Percentiles rank a stretch among this genome's conserved stretches.
These are phyloP conservation scores for Rhodotorula babjevae DNA, from an alignment of 768 basidiomycete species.

Conservation along the genomic window DNA sequence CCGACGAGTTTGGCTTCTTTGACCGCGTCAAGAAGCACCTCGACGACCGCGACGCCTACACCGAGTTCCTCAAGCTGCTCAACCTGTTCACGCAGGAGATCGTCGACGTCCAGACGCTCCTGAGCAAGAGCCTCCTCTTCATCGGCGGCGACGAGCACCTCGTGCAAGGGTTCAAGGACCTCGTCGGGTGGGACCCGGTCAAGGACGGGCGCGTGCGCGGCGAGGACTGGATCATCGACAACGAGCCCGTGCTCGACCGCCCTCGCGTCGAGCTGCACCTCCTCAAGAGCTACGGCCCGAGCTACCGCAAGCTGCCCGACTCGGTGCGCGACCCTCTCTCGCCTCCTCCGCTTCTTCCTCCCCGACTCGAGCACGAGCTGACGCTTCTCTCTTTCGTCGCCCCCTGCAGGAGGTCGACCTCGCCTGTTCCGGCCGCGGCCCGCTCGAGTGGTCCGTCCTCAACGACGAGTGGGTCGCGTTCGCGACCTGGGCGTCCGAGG, in stretches of 20 bases:
- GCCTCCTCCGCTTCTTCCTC: too few relatives aligned
- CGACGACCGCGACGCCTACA: slow-evolving; percentile 51
- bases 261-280: slow-evolving; percentile 58
- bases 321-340: slow-evolving; percentile 58
- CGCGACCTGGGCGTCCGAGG: slow-evolving; percentile 58
- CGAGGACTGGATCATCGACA: slow-evolving; percentile 57
- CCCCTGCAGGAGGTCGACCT: slow-evolving; percentile 70
- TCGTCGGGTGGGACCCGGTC: slow-evolving; percentile 66
- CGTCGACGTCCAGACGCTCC: slow-evolving; percentile 74
- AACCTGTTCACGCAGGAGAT: slow-evolving; percentile 86
- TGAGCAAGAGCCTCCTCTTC: slow-evolving; percentile 74
- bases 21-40: slow-evolving; percentile 66
- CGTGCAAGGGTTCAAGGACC: slow-evolving; percentile 73
- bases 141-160: slow-evolving; percentile 62
- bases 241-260: slow-evolving; percentile 56
- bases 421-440: slow-evolving; percentile 89
- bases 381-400: background rate
- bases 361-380: too few relatives aligned
- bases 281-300: slow-evolving; percentile 66
- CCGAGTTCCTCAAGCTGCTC: slow-evolving; percentile 90
- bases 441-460: slow-evolving; percentile 88
- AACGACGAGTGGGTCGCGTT: slow-evolving; percentile 75
- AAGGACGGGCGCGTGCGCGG: slow-evolving; percentile 40
- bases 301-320: slow-evolving; percentile 83
- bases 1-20: slow-evolving; percentile 83